These are phyloP conservation scores for Globisporangium ultimum DNA, from an alignment of 352 stramenopile genomes.

Conservation along the genomic window DNA sequence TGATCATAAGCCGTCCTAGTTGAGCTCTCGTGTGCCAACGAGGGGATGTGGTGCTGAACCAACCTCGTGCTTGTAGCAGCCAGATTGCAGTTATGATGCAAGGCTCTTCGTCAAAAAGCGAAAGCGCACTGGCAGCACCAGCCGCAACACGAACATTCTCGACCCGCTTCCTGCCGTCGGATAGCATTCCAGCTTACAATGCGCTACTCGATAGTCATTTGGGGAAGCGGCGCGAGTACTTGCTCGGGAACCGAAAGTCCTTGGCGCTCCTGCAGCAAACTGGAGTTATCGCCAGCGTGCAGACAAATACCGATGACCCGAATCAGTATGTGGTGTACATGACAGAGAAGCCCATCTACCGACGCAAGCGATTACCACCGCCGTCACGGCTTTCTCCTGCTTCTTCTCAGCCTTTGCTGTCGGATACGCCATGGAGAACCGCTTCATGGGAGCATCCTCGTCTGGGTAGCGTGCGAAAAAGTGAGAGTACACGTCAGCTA, in stretches of 20 bases:
- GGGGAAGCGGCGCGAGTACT: constrained; percentile 58
- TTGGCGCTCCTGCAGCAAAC: constrained; percentile 61
- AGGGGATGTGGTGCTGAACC: background rate
- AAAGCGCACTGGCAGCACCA: background rate
- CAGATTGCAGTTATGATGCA: constrained; percentile 5
- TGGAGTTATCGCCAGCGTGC: constrained; percentile 55
- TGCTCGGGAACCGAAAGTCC: constrained; percentile 57
- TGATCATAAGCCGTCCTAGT: no score
- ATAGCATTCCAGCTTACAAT: constrained; percentile 73
- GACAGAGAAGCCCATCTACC: constrained; percentile 35
- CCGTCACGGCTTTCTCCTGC: background rate
- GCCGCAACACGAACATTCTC: constrained; percentile 26
- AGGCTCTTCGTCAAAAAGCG: background rate
- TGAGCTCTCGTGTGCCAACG: background rate
- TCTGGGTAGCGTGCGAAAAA: constrained; percentile 2
- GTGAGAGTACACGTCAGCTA: constrained; percentile 10
- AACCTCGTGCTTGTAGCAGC: background rate
- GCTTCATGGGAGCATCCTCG: background rate
- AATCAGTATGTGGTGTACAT: constrained; percentile 77
- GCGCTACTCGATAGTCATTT: constrained; percentile 58
- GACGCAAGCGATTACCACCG: constrained; percentile 34
- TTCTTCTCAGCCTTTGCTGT: background rate
- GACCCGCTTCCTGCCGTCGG: constrained; percentile 58
- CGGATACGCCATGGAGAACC: background rate
- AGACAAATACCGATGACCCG: constrained; percentile 37